Evolutionary conservation across 2,329 filamentous ascomycete species (phyloP).

Genomic region (Colletotrichum sp.): DNA sequence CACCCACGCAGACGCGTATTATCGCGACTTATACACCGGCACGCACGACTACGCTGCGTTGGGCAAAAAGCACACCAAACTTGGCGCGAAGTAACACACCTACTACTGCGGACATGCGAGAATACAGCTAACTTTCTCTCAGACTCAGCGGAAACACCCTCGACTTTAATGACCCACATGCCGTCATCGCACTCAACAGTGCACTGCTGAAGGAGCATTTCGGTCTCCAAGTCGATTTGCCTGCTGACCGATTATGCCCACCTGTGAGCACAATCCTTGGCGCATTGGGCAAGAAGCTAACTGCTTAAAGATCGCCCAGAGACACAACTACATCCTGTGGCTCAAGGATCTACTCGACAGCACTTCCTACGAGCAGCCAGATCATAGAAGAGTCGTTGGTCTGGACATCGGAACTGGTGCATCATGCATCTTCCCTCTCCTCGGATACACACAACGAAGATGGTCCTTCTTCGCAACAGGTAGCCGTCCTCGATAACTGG

Average conservation of each 20-base stretch:
- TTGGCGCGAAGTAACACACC: conserved; percentile 43
- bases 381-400: conserved; percentile 62
- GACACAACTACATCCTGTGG: conserved; percentile 92
- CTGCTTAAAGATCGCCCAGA: conserved; percentile 57
- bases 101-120: neutral
- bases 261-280: conserved; percentile 61
- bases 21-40: conserved; percentile 41
- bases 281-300: neutral
- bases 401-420: conserved; percentile 91
- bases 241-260: conserved; percentile 82
- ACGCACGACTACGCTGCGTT: conserved; percentile 50
- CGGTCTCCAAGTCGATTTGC: conserved; percentile 71
- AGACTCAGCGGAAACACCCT: conserved; percentile 58
- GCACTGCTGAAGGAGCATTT: conserved; percentile 81
- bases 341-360: conserved; percentile 81
- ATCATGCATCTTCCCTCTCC: conserved; percentile 87
- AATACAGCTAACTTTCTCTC: neutral
- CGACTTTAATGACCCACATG: conserved; percentile 80
- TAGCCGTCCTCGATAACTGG: conserved; percentile 16
- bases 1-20: conserved; percentile 18
- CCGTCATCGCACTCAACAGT: conserved; percentile 82
- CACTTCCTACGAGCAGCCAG: conserved; percentile 56
- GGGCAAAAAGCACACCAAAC: conserved; percentile 43
- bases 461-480: conserved; percentile 78
- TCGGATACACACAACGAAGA: conserved; percentile 72